phyloP scores from a whole-genome alignment of 345 rosid species.

The Lepidium didymum region DNA sequence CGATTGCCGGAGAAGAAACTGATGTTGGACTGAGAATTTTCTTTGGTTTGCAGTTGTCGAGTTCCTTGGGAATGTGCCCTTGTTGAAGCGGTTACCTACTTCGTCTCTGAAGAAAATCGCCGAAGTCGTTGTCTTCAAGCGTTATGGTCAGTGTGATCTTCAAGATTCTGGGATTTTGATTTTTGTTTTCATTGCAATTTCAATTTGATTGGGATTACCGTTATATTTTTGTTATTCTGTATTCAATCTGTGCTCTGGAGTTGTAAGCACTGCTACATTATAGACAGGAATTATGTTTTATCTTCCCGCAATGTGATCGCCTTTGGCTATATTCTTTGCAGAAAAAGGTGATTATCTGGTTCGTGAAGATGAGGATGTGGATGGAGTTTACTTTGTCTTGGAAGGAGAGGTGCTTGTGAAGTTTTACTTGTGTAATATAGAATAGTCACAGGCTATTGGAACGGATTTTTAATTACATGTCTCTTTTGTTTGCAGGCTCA shows the following conservation, averaged over 20 bases:
- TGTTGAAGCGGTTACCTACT: conserved; percentile 67
- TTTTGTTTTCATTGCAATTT: not conserved
- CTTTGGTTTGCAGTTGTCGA: conserved; percentile 47
- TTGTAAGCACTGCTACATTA: not conserved
- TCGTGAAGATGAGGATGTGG: conserved; percentile 55
- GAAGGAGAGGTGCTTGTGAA: conserved; percentile 62
- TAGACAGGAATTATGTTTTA: not conserved
- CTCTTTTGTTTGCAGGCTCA: conserved; percentile 51
- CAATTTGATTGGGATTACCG: not conserved
- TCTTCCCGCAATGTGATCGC: not conserved
- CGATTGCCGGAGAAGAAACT: not conserved
- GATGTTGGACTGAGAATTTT: not conserved
- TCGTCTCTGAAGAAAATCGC: conserved; percentile 61
- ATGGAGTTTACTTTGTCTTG: conserved; percentile 77
- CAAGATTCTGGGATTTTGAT: not conserved
- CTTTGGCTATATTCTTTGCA: conserved; percentile 17
- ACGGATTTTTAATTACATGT: not conserved
- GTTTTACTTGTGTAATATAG: not conserved
- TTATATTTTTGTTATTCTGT: not conserved
- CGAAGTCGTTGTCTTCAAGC: conserved; percentile 39
- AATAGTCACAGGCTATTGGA: not conserved
- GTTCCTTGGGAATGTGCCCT: conserved; percentile 62
- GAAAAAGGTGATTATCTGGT: conserved; percentile 63
- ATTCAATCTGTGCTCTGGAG: not conserved
- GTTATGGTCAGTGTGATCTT: conserved; percentile 42